Conservation (phyloP, 139 green algal genomes). For the Chlamydomonas applanata region DNA sequence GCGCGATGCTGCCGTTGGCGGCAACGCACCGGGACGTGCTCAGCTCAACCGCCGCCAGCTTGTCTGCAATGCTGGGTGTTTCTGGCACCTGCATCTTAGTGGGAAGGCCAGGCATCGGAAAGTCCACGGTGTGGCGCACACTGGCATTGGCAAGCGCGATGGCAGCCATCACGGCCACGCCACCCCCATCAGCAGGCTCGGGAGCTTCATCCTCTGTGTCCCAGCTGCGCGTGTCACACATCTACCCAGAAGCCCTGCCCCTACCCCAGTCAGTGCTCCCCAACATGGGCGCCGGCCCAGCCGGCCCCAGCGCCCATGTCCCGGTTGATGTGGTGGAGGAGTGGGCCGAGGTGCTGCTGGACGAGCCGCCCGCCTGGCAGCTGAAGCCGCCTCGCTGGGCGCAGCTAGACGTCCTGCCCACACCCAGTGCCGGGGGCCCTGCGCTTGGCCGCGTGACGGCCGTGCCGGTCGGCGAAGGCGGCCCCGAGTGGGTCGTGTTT, state of each 20-base stretch:
- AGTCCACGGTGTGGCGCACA: slow-evolving; percentile 29
- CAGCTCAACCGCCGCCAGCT: too few relatives aligned
- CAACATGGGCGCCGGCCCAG: too few relatives aligned
- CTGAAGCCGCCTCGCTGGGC: not conserved
- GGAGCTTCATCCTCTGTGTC: not conserved
- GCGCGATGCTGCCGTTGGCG: too few relatives aligned
- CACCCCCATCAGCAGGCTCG: not conserved
- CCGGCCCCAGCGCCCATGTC: not conserved
- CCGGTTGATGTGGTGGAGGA: not conserved
- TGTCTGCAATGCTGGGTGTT: not conserved
- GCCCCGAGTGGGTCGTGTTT: slow-evolving; percentile 34
- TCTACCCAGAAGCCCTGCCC: slow-evolving; percentile 25
- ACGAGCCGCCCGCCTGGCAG: not conserved
- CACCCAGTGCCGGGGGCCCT: not conserved
- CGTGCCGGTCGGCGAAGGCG: not conserved
- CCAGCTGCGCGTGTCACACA: slow-evolving; percentile 6
- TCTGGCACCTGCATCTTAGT: slow-evolving; percentile 15
- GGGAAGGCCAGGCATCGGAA: slow-evolving; percentile 26
- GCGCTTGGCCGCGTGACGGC: not conserved
- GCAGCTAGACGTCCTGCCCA: not conserved
- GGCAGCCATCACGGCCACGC: not conserved
- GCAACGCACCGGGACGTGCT: too few relatives aligned
- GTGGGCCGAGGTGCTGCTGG: slow-evolving; percentile 5
- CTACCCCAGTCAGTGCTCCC: not conserved
- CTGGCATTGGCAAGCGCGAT: not conserved